Percentiles rank a stretch among this genome's conserved stretches.
phyloP scores from a whole-genome alignment of 192 early-diverging fungal species.

The Phlyctochytrium arcticum region DNA sequence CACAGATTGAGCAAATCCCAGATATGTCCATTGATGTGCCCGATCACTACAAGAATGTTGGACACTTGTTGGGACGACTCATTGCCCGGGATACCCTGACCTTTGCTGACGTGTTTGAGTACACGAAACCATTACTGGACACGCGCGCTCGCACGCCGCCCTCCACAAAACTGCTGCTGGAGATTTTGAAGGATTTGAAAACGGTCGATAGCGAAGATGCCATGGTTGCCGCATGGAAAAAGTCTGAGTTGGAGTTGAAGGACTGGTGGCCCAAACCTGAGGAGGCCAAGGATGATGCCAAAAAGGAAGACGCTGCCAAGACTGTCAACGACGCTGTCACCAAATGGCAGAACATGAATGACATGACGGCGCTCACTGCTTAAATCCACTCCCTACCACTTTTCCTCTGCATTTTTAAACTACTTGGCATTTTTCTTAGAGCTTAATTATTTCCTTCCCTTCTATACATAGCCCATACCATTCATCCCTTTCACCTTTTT shows the following conservation, averaged over 20 bases:
- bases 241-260: conserved; percentile 23
- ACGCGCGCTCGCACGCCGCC: conserved; percentile 25
- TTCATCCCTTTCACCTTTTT: no score
- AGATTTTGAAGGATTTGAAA: conserved; percentile 18
- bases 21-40: conserved; percentile 74
- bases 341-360: no score
- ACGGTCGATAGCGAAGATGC: conserved; percentile 9
- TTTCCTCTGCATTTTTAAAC: no score
- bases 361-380: no score
- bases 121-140: conserved; percentile 18
- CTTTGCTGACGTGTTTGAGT: conserved; percentile 29
- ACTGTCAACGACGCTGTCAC: no score
- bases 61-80: conserved; percentile 47
- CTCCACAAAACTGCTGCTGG: conserved; percentile 29
- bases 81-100: conserved; percentile 52
- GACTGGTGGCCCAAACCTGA: conserved; percentile 40
- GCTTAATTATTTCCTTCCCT: no score
- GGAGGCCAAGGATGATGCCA: no score
- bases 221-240: neutral
- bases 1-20: conserved; percentile 57
- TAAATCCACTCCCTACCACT: no score
- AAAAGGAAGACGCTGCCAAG: no score
- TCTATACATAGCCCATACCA: no score
- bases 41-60: conserved; percentile 58
- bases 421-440: no score